These are phyloP conservation scores for Neurospora tetrasperma DNA, from an alignment of 495 filamentous ascomycete species.

Conservation along the genomic window DNA sequence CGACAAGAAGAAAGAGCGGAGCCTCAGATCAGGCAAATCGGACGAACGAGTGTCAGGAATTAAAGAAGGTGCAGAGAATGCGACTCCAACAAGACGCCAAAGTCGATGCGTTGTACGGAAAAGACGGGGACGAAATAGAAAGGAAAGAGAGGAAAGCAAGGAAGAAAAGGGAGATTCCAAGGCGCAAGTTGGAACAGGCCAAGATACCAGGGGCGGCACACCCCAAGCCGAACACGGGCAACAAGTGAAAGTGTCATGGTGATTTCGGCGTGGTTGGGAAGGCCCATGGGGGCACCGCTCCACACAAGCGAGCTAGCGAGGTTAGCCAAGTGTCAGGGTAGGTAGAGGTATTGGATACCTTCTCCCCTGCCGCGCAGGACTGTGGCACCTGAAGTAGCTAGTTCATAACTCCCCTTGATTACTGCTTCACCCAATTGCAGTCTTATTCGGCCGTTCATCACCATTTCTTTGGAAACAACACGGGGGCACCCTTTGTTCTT, in stretches of 20 bases:
- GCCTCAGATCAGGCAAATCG: neutral
- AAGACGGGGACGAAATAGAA: neutral
- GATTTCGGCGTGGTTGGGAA: neutral
- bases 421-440: neutral
- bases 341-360: neutral
- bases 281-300: neutral
- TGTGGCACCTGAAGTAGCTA: neutral
- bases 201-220: neutral
- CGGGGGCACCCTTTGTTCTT: neutral
- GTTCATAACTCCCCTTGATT: neutral
- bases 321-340: neutral
- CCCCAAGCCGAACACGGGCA: neutral
- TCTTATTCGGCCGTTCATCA: neutral
- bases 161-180: constrained; percentile 1
- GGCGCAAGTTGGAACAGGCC: neutral
- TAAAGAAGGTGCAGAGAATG: neutral
- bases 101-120: neutral
- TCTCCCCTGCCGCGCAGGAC: neutral
- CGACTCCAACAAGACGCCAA: neutral
- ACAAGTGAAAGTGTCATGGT: neutral
- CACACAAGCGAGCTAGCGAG: neutral
- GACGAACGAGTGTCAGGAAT: neutral
- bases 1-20: neutral
- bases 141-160: neutral
- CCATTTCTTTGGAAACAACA: neutral